Base-by-base conservation (phyloP, 495 filamentous ascomycete genomes). In the Articulospora tetracladia region DNA sequence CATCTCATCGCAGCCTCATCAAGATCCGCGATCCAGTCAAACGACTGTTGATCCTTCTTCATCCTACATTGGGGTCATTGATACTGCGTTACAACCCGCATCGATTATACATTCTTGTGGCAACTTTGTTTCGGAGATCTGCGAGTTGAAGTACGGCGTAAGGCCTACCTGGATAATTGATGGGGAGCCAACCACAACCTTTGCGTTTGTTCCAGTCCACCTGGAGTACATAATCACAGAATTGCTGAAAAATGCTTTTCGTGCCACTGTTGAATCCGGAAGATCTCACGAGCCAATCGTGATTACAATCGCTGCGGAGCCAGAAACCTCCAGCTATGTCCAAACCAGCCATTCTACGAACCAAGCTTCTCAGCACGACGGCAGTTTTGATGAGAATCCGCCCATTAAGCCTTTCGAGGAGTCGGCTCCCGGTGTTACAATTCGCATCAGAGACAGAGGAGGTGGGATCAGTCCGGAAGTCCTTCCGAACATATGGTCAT, bases 181-280 rank as follows among this genome's bases (percentile, higher is more conserved):
- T 59, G 94, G 93, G 27, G 83, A 93, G 63, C 84, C 88, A 0
- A 85, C 89, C 44, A 88, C 92, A 13, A 82, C 82, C 0, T 93
- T 98, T 66, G 92, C 94, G 15, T 92, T 95, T 63, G 86, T 98
- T 4, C 93, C 94, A 6, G 93, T 95, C 58, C 94, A 98, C 71
- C 78, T 98, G 17, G 94, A 97, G 71, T 98, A 98, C 71, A 97
- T 98, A 62, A 80, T 96, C 58, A 97, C 93, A 0, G 94, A 98
- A 73, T 82, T 98, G 7, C 76, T 98, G 50, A 98, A 98, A 72
- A 98, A 98, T 70, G 90, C 93, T 3, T 98, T 98, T 76, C 82
- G 94, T 25, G 94, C 94, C 1, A 92, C 89, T 0, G 84, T 98
- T 22, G 94, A 98, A 70, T 86, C 81, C 25, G 84, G 87, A 23